Percentiles rank a stretch among this genome's conserved stretches.
phyloP scores from a whole-genome alignment of 208 protist genomes.

The Angomonas ambiguus region DNA sequence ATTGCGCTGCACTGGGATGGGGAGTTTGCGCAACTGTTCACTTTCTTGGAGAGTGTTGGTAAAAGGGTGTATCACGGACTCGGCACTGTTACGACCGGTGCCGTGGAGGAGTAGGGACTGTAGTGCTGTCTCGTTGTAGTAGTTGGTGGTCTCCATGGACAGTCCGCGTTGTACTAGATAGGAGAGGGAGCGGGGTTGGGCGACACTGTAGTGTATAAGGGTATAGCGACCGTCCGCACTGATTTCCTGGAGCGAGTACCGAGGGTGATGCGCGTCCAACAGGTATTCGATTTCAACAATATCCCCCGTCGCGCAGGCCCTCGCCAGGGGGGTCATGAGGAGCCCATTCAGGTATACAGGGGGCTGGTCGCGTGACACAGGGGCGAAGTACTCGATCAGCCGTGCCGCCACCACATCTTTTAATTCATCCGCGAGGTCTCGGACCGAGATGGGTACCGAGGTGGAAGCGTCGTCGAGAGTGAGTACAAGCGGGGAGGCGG shows the following conservation, averaged over 20 bases:
- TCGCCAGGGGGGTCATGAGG: background rate
- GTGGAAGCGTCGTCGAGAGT: no score
- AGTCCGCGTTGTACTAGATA: conserved; percentile 48
- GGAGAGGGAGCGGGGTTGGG: conserved; percentile 37
- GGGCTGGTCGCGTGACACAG: no score
- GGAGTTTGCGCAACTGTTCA: conserved; percentile 33
- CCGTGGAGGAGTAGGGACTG: conserved; percentile 72
- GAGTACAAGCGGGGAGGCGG: no score
- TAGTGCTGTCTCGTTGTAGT: conserved; percentile 59
- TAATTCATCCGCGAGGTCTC: no score
- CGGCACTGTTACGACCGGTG: conserved; percentile 58
- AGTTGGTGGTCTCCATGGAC: conserved; percentile 61
- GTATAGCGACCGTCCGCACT: conserved; percentile 81
- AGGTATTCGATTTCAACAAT: conserved; percentile 1
- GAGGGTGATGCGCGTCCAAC: background rate
- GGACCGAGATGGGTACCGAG: no score
- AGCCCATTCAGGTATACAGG: no score
- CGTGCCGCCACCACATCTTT: no score
- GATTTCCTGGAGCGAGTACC: conserved; percentile 19
- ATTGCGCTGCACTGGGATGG: conserved; percentile 46
- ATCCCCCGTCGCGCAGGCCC: background rate
- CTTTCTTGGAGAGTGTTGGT: no score
- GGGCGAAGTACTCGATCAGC: no score
- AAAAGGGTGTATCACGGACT: no score
- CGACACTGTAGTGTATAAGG: conserved; percentile 78